Evolutionary conservation across 2,329 filamentous ascomycete species (phyloP), one percentile per base, ranked within the genome.

Genomic region (Onygenales sp.): DNA sequence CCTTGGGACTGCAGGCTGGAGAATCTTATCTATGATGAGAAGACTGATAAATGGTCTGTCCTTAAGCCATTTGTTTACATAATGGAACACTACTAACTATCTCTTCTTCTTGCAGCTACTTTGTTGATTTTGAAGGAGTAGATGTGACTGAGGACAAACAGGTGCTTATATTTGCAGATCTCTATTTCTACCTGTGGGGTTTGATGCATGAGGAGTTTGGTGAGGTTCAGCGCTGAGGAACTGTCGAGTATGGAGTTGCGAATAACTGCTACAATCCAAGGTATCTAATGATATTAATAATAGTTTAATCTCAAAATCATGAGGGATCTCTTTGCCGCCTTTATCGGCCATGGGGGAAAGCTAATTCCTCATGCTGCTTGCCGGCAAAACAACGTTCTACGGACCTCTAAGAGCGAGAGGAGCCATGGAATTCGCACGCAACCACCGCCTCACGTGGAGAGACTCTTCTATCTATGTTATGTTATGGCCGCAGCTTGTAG

Each of bases 21-120:
- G 17, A 47, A 47, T 47, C 45, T 47, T 27, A n/a, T 47, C 32
- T 47, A 36, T 32, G 45, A 47, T 7, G 45, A 47, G 45, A 47
- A 33, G 32, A 47, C 45, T 32, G 45, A 36, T 32, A 47, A 47
- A 47, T 47, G 27, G 45, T 47, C 5, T 43, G 42, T 17, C 21
- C 13, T 27, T 14, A 17, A 2, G 14, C 2, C 9, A 27, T 27
- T 27, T 14, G 13, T 43, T 27, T 27, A 2, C 21, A 14, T 27
- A 9, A 9, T 9, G 13, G 5, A 14, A 6, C n/a, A 14, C n/a
- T 8, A 14, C 42, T 43, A 27, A 43, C 21, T 9, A 43, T 43
- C 21, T 9, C 8, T 43, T 17, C 42, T 43, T 17, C 21, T 43
- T 27, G 21, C 7, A 43, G 42, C 42, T 43, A 43, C 42, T 43